Evolutionary conservation across 257 asterid genomes (phyloP).

Genomic region (Asclepias syriaca): DNA sequence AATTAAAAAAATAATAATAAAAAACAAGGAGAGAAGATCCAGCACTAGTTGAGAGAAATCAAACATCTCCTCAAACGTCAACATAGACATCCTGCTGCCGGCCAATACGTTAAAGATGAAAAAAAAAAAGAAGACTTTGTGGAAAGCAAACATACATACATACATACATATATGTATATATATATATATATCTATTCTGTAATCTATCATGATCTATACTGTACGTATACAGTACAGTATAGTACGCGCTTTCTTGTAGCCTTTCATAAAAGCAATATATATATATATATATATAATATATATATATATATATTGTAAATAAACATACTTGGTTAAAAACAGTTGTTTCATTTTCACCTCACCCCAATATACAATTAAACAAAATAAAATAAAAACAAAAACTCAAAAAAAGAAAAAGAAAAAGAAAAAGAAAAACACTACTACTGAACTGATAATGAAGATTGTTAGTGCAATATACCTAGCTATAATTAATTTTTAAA

Average conservation of each 20-base stretch:
- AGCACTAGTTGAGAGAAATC: neutral
- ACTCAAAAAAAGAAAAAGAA: neutral
- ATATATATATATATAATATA: neutral
- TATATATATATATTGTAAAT: neutral
- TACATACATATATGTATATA: too few relatives aligned
- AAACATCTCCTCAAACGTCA: neutral
- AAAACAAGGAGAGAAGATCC: neutral
- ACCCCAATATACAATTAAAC: neutral
- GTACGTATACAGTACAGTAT: neutral
- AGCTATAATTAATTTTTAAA: constrained; percentile 25
- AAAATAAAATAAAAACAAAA: neutral
- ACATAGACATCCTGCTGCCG: constrained; percentile 7
- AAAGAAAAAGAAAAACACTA: neutral
- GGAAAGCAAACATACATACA: neutral
- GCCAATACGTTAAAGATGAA: neutral
- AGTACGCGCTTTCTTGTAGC: neutral
- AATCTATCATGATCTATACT: too few relatives aligned
- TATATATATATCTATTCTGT: too few relatives aligned
- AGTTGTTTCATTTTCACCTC: neutral
- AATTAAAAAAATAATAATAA: neutral
- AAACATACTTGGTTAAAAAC: neutral
- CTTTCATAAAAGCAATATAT: neutral
- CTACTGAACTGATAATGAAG: neutral
- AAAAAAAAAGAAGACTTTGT: neutral
- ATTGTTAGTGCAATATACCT: neutral